phyloP scores from a whole-genome alignment of 2,329 filamentous ascomycete species.

The Ophioceras dolichostomum region DNA sequence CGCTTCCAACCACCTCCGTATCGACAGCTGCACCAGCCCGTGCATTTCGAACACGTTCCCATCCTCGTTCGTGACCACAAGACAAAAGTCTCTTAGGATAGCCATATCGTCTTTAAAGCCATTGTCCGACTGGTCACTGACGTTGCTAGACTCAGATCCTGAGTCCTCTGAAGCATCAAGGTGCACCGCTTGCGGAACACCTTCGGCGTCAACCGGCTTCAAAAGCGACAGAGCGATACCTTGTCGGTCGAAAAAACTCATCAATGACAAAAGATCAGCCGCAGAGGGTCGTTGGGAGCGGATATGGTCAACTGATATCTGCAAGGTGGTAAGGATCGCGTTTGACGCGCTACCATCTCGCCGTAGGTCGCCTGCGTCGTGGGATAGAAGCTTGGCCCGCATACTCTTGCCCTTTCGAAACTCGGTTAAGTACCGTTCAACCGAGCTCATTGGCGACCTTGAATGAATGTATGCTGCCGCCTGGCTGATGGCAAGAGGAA shows the following conservation, averaged over 20 bases:
- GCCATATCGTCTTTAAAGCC: constrained; percentile 20
- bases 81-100: constrained; percentile 21
- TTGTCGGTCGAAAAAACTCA: constrained; percentile 16
- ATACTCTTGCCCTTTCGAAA: constrained; percentile 13
- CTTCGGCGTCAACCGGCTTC: constrained; percentile 2
- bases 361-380: neutral
- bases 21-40: constrained; percentile 24
- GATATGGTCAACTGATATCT: neutral
- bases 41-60: constrained; percentile 26
- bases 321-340: neutral
- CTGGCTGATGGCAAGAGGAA: constrained; percentile 22
- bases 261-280: constrained; percentile 3
- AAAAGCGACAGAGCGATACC: constrained; percentile 23
- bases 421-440: constrained; percentile 22
- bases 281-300: neutral
- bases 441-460: constrained; percentile 14
- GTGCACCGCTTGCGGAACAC: neutral
- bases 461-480: constrained; percentile 19
- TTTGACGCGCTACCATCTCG: neutral
- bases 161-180: constrained; percentile 2
- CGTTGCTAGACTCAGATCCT: neutral
- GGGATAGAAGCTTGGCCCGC: neutral
- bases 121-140: neutral
- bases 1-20: constrained; percentile 18
- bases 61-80: constrained; percentile 15